phyloP scores from a whole-genome alignment of 2,329 filamentous ascomycete genomes.

The Nemania abortiva region DNA sequence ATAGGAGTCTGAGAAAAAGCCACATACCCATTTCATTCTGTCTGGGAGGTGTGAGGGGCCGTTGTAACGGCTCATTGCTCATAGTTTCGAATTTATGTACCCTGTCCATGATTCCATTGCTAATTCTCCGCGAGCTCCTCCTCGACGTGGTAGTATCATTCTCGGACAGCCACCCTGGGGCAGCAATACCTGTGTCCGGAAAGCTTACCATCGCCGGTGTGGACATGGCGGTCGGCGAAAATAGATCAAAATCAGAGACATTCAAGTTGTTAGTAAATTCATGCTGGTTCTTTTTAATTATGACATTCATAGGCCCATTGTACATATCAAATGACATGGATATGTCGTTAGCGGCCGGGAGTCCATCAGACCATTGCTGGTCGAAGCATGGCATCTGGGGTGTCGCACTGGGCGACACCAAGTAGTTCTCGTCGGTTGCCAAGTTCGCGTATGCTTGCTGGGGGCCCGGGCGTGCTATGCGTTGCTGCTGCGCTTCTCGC shows the following conservation, averaged over 20 bases:
- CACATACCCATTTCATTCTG: slow-evolving; percentile 71
- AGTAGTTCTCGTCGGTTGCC: slow-evolving; percentile 64
- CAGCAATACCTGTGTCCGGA: slow-evolving; percentile 58
- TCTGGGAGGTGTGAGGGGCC: slow-evolving; percentile 72
- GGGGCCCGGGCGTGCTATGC: slow-evolving; percentile 81
- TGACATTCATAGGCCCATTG: slow-evolving; percentile 57
- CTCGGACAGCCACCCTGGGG: slow-evolving; percentile 65
- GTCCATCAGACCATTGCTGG: slow-evolving; percentile 58
- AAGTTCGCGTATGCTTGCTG: slow-evolving; percentile 55
- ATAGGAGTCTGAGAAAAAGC: neutral
- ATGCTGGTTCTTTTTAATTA: slow-evolving; percentile 62
- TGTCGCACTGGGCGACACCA: slow-evolving; percentile 68
- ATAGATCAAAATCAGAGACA: slow-evolving; percentile 64
- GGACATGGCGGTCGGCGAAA: slow-evolving; percentile 60
- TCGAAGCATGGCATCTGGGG: slow-evolving; percentile 67
- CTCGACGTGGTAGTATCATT: slow-evolving; percentile 59
- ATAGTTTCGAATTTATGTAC: slow-evolving; percentile 70
- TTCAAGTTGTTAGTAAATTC: slow-evolving; percentile 58
- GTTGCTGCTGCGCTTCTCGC: slow-evolving; percentile 92
- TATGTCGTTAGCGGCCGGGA: slow-evolving; percentile 49
- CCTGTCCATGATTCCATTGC: slow-evolving; percentile 71
- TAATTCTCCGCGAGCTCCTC: slow-evolving; percentile 64
- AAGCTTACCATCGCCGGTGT: slow-evolving; percentile 65
- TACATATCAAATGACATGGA: slow-evolving; percentile 63
- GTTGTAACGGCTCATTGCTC: slow-evolving; percentile 58